Evolutionary conservation across 2,329 filamentous ascomycete genomes (phyloP).

Genomic region (Pseudophaeomoniella oleicola): DNA sequence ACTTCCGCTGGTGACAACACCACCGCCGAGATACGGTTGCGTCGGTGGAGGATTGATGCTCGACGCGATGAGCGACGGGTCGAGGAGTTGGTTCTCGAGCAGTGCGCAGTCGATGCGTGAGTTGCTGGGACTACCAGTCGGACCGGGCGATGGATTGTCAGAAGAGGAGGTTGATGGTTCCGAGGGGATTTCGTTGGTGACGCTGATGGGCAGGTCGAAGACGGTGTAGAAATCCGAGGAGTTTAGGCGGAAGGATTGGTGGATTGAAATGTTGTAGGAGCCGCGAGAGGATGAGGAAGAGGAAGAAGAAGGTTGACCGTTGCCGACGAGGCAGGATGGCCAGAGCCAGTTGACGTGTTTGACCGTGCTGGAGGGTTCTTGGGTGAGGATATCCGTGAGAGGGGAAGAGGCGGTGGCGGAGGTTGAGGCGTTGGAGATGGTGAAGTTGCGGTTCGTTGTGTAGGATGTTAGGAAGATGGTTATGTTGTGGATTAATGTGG

Average conservation of each 20-base stretch:
- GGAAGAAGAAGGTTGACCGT: constrained; percentile 22
- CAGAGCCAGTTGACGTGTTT: constrained; percentile 62
- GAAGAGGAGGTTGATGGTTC: not conserved
- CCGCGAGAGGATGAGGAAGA: constrained; percentile 26
- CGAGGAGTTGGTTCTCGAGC: not conserved
- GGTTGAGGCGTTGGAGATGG: constrained; percentile 49
- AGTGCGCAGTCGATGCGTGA: not conserved
- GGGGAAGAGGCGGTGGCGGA: constrained; percentile 18
- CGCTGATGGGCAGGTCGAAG: constrained; percentile 53
- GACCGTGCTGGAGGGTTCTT: constrained; percentile 53
- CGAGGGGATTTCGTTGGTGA: constrained; percentile 46
- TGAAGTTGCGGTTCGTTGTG: constrained; percentile 49
- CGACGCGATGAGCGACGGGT: not conserved
- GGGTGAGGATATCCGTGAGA: constrained; percentile 38
- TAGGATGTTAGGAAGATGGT: constrained; percentile 55
- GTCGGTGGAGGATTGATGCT: not conserved
- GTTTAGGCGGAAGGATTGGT: constrained; percentile 55
- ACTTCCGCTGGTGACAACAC: not conserved
- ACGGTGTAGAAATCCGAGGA: constrained; percentile 51
- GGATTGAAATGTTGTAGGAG: constrained; percentile 46
- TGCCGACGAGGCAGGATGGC: constrained; percentile 53
- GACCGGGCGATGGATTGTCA: not conserved
- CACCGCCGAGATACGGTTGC: constrained; percentile 1
- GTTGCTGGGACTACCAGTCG: not conserved
- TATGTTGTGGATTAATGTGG: constrained; percentile 47